phyloP scores from a whole-genome alignment of 202 grass and related monocot species.

The Cymbopogon flexuosus region DNA sequence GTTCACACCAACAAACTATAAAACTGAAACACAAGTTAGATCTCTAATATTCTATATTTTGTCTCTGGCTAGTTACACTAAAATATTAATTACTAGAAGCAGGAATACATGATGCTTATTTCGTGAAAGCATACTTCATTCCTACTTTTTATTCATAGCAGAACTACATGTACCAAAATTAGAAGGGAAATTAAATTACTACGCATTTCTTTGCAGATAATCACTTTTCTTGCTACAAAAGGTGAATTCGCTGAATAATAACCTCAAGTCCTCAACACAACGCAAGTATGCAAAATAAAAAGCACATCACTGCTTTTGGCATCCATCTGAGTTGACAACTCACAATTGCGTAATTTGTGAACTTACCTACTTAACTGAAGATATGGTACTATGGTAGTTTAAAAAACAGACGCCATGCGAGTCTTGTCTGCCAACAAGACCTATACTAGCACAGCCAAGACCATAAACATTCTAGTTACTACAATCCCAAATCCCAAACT shows the following conservation, averaged over 20 bases:
- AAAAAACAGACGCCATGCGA: not conserved
- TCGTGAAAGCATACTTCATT: not conserved
- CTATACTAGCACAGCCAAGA: not conserved
- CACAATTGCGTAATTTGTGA: not conserved
- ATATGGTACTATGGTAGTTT: not conserved
- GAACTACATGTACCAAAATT: not conserved
- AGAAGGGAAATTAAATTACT: not conserved
- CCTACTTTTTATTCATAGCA: not conserved
- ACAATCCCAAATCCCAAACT: not conserved
- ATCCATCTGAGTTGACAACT: not conserved
- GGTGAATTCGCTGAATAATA: not conserved
- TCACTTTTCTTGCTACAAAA: not conserved
- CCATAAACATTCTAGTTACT: not conserved
- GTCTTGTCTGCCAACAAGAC: not conserved
- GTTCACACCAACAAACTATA: not conserved
- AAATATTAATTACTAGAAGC: not conserved
- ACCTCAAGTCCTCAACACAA: not conserved
- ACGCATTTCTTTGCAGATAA: not conserved
- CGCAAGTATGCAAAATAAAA: not conserved
- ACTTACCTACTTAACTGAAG: not conserved
- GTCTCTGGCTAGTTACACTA: not conserved
- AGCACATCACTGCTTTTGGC: not conserved
- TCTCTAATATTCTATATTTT: not conserved
- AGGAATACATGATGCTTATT: not conserved
- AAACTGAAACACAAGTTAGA: not conserved